Base-by-base conservation (phyloP, 345 rosid species). In the Syzygium grande region DNA sequence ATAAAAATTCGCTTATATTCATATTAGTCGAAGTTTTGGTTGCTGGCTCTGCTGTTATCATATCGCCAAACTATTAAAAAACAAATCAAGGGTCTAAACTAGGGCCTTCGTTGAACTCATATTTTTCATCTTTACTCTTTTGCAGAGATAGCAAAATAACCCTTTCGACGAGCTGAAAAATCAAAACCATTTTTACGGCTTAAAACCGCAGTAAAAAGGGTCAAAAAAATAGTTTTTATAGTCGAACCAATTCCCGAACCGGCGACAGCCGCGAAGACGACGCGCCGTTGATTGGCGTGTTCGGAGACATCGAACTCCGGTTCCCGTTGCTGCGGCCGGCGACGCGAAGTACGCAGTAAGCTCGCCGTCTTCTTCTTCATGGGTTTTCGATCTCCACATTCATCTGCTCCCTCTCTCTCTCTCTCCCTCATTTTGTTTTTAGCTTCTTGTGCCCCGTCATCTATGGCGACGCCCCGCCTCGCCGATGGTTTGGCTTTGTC, bases 21-120 rank as follows among this genome's bases (percentile, higher is more conserved):
- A 29, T 27, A 27, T 3, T 5, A 27, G 0, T 12, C 11, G 9
- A 34, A 59, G 30, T 2, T 59, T 59, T 4, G 0, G 7, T 43
- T 43, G 46, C 1, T 43, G 46, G 7, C 9, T n/a, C n/a, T n/a
- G n/a, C n/a, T n/a, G n/a, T n/a, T n/a, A n/a, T n/a, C n/a, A n/a
- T n/a, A n/a, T n/a, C n/a, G n/a, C n/a, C n/a, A n/a, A n/a, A n/a
- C n/a, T 27, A 61, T 6, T 13, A 61, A n/a, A 61, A n/a, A 5
- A 11, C 25, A 59, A 59, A 59, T 27, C 30, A 11, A 58, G 65
- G 27, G 13, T 34, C 7, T 41, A 9, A 34, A 73, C 4, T 17
- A 19, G 80, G 6, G 14, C 49, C 3, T 73, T 17, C 11, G 1
- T 43, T 43, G 46, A 43, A 54, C 58, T 2, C 58, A 54, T 56